Evolutionary conservation across 352 stramenopile genomes (phyloP), one percentile per base, ranked within the genome.

Genomic region (Pythium myriotylum): DNA sequence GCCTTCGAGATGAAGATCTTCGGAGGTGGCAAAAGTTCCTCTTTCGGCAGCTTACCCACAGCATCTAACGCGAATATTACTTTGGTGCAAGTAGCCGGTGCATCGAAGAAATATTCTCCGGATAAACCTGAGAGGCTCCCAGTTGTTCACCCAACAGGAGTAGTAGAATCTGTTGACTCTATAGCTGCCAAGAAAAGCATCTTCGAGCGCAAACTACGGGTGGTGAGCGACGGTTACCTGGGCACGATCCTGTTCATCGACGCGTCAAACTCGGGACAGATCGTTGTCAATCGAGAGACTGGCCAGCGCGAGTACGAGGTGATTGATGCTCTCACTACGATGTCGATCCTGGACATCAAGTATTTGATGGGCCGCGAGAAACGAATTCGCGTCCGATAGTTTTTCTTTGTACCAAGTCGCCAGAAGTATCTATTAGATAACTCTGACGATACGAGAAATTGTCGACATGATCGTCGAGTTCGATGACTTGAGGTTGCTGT

Each of bases 161-260:
- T 32, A 26, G 61, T 16, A 54, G 14, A 27, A 27, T 7, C 3
- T 9, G 12, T 23, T 0, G 24, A 4, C 3, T 3, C 26, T n/a
- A 17, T 26, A 1, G 40, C 32, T n/a, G 76, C 72, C 23, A 59
- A 59, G 53, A 40, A 19, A 48, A 84, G 77, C 49, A 59, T 86
- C 48, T 84, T 86, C 14, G 68, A 80, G 0, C 74, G 73, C 19
- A 54, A 69, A 9, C 45, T 86, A n/a, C 65, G 52, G 3, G 37
- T 84, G 23, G 72, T 71, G 48, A 59, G 62, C 24, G 68, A 84
- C 7, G 67, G 67, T 7, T 70, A 58, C 9, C 76, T 79, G 10
- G 74, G 74, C 0, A 62, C 50, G 5, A 45, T 83, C 7, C 66
- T 86, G 32, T 42, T 84, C 12, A 46, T 86, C 10, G 77, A 84